Evolutionary conservation across 2,329 filamentous ascomycete species (phyloP).

Genomic region (Didymella pinodella): DNA sequence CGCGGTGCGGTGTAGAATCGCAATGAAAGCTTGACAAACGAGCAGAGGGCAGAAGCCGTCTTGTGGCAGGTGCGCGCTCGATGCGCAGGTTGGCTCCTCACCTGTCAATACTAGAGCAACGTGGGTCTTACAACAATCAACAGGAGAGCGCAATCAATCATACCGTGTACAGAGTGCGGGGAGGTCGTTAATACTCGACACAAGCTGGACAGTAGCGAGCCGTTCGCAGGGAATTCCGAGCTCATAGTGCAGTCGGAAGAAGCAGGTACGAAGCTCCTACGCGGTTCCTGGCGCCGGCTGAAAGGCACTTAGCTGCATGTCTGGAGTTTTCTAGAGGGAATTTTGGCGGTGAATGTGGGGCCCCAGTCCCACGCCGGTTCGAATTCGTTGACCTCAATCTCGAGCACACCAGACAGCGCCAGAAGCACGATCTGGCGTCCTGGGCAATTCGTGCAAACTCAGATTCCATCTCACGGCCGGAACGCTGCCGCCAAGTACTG

Average conservation of each 20-base stretch:
- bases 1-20: neutral
- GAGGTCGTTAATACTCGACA: neutral
- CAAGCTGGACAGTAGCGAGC: neutral
- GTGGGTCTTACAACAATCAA: neutral
- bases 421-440: constrained; percentile 18
- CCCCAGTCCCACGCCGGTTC: constrained; percentile 11
- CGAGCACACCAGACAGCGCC: constrained; percentile 17
- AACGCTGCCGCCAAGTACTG: constrained; percentile 13
- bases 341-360: constrained; percentile 23
- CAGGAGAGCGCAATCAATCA: neutral
- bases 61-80: neutral
- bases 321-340: constrained; percentile 14
- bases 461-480: constrained; percentile 17
- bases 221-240: constrained; percentile 3
- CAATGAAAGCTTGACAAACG: neutral
- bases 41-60: neutral
- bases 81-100: neutral
- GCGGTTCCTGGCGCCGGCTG: constrained; percentile 13
- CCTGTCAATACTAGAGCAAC: neutral
- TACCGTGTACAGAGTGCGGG: neutral
- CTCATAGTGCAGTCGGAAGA: constrained; percentile 4
- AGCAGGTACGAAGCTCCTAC: constrained; percentile 6
- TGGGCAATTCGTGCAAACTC: constrained; percentile 18
- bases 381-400: constrained; percentile 22
- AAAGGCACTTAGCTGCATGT: constrained; percentile 10